Base-by-base conservation (phyloP, 2,329 filamentous ascomycete genomes). In the Talaromyces piceae region DNA sequence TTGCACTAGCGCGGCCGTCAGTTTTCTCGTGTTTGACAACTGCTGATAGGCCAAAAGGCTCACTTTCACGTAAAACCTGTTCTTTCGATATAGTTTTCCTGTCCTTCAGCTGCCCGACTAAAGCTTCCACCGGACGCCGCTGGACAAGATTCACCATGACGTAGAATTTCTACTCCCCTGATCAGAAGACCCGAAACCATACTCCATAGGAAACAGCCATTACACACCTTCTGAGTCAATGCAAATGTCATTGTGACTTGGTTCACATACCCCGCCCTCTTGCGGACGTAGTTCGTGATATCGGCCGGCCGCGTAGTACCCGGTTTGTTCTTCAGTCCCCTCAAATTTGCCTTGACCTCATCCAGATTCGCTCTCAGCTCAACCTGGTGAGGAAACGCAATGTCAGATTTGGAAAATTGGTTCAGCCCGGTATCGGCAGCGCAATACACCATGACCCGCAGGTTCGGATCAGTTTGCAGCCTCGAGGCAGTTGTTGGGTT, bases 261-360 rank as follows among this genome's bases (percentile, higher is more conserved):
- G 64, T 97, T 97, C 49, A 73, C 73, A 63, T 91, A 94, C 41
- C 77, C 77, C 16, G 76, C 63, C 9, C 83, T 80, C 56, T 81
- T 83, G 26, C 88, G 80, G 43, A 97, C 74, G 54, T 82, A 78
- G 57, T 80, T 75, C 6, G 93, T 98, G 55, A 98, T 86, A 69
- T 98, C 93, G 44, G 88, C 90, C 6, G 93, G 93, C 61, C 89
- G 84, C 37, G 93, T 98, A 41, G 93, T 94, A 20, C 93, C 93
- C 5, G 91, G 88, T 67, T 93, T 95, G 67, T 95, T 96, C 71
- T 98, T 98, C 55, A 98, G 71, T 4, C 93, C 93, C 59, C 93
- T 87, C 58, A 95, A 78, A 66, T 97, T 98, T n/a, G 87, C 86
- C 68, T 91, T 93, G 58, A 96, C 79, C 52, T 96, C 89, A 28